Evolutionary conservation across 139 green algal genomes (phyloP), one percentile per base, ranked within the genome.

Genomic region (Astrephomene gubernaculifera): DNA sequence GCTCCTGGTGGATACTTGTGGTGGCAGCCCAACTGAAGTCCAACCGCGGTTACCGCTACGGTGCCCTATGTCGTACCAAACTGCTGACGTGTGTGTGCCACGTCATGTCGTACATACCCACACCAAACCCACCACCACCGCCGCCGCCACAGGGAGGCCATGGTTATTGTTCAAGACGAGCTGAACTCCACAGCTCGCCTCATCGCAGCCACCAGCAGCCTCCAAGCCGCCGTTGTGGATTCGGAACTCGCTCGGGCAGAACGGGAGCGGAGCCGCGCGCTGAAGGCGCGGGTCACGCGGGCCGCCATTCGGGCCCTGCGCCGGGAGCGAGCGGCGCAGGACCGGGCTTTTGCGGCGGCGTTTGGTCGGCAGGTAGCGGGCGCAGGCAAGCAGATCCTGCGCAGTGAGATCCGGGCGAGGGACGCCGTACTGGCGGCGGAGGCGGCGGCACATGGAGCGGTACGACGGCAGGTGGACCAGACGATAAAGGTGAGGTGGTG

Each of bases 261-360:
- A 25, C 54, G 71, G 54, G 54, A 68, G 12, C 74, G 38, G 17
- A 3, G 10, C 43, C 38, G 38, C 3, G 61, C 43, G 10, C 43
- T 36, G 9, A 33, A 27, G 25, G 64, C 74, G 14, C 64, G 74
- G 0, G 74, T 76, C 31, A 88, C 79, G 14, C 83, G 80, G 0
- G 54, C 54, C 25, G 7, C 29, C 24, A 69, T 88, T 45, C 45
- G 74, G 1, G 45, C 61, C 19, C n/a, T 73, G 74, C 64, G 74
- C 6, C 41, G 45, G 3, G 31, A 79, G 49, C 64, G 83, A 4
- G 31, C 31, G 35, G 38, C 38, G 35, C 83, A 85, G 43, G 83
- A 88, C 57, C 44, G 83, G 7, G 72, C 83, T 41, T 88, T 88
- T 21, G 74, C 83, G 12, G 31, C 49, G 54, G 76, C 76, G 4